phyloP scores from a whole-genome alignment of 495 filamentous ascomycete genomes.

The Tuber umbilicatum region DNA sequence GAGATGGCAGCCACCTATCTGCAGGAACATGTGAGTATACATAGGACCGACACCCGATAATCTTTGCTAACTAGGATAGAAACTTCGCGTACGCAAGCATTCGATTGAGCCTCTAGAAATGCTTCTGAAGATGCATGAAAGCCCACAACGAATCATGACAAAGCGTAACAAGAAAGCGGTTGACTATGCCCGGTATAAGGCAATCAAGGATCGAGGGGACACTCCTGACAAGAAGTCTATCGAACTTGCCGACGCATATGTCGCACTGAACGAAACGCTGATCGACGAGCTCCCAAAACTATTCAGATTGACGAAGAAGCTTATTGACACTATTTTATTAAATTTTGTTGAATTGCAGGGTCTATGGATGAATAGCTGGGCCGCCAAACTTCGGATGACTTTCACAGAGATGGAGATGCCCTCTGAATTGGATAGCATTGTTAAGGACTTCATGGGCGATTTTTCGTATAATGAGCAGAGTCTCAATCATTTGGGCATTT shows the following conservation, averaged over 20 bases:
- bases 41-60: neutral
- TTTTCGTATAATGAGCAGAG: constrained; percentile 56
- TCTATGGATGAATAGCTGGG: constrained; percentile 71
- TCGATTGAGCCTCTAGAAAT: constrained; percentile 82
- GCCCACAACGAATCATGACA: constrained; percentile 76
- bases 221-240: constrained; percentile 73
- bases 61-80: constrained; percentile 46
- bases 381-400: constrained; percentile 67
- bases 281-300: constrained; percentile 89
- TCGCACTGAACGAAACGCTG: constrained; percentile 80
- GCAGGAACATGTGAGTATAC: constrained; percentile 71
- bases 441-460: constrained; percentile 65
- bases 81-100: constrained; percentile 66
- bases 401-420: constrained; percentile 61
- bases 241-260: constrained; percentile 77
- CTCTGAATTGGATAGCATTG: constrained; percentile 57
- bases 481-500: constrained; percentile 48
- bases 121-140: constrained; percentile 70
- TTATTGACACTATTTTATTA: constrained; percentile 70
- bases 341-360: constrained; percentile 76
- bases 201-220: constrained; percentile 67
- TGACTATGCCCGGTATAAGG: constrained; percentile 75
- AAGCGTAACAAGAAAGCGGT: constrained; percentile 84
- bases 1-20: constrained; percentile 72
- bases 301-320: constrained; percentile 65